These are phyloP conservation scores for Leptographium radiaticola DNA, from an alignment of 2,329 filamentous ascomycete species.

Conservation along the genomic window DNA sequence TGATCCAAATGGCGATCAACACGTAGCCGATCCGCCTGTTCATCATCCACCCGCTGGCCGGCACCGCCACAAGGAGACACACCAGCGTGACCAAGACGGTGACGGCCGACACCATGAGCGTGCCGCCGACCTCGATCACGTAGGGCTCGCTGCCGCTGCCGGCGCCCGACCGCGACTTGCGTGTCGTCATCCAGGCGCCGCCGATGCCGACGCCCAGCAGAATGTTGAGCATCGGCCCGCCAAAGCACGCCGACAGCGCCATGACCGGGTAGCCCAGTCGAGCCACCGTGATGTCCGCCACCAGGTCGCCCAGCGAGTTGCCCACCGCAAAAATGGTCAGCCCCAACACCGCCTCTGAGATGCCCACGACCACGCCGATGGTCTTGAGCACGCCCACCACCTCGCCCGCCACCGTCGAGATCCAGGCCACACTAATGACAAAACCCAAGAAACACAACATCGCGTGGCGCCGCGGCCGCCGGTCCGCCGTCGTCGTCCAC, in stretches of 20 bases:
- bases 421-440: constrained; percentile 85
- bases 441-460: constrained; percentile 84
- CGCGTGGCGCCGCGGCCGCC: constrained; percentile 60
- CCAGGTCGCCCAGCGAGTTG: constrained; percentile 86
- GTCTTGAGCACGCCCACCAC: constrained; percentile 93
- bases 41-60: constrained; percentile 76
- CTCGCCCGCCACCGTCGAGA: constrained; percentile 87
- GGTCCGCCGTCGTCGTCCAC: constrained; percentile 51
- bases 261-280: constrained; percentile 91
- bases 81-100: constrained; percentile 71
- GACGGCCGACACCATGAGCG: constrained; percentile 72
- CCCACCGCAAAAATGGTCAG: constrained; percentile 94
- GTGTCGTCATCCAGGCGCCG: constrained; percentile 74
- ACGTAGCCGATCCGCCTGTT: constrained; percentile 69
- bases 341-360: constrained; percentile 88
- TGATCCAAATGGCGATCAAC: constrained; percentile 65
- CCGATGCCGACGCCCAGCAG: constrained; percentile 86
- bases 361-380: constrained; percentile 79
- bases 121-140: constrained; percentile 70
- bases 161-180: constrained; percentile 47
- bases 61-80: constrained; percentile 66
- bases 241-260: constrained; percentile 87
- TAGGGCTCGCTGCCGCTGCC: constrained; percentile 62
- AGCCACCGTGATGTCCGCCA: constrained; percentile 90
- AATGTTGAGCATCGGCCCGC: constrained; percentile 97